phyloP scores from a whole-genome alignment of 2,329 filamentous ascomycete genomes.

The Penicillium decumbens region DNA sequence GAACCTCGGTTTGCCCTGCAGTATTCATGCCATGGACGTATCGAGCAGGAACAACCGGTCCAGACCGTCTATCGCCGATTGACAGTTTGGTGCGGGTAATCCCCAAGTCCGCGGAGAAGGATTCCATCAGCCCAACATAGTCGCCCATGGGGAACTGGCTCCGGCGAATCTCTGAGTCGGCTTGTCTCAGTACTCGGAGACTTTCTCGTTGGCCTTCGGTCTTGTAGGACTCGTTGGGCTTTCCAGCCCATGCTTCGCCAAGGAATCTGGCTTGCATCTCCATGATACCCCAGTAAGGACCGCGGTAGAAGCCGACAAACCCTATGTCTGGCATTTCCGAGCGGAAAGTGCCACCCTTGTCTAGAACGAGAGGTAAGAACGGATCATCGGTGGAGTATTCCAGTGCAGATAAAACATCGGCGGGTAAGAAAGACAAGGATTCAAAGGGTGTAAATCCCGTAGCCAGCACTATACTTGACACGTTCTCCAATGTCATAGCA shows the following conservation, averaged over 20 bases:
- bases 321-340: conserved; percentile 60
- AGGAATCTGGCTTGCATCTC: conserved; percentile 77
- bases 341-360: conserved; percentile 63
- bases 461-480: conserved; percentile 66
- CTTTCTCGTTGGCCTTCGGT: conserved; percentile 23
- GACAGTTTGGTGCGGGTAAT: conserved; percentile 44
- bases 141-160: conserved; percentile 79
- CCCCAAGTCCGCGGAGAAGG: conserved; percentile 58
- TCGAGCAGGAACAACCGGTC: conserved; percentile 51
- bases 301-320: conserved; percentile 79
- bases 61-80: conserved; percentile 33
- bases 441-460: conserved; percentile 67
- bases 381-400: conserved; percentile 53
- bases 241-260: conserved; percentile 53
- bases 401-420: conserved; percentile 53
- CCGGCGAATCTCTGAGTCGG: conserved; percentile 31
- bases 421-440: conserved; percentile 61
- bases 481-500: conserved; percentile 48
- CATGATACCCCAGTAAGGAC: conserved; percentile 81
- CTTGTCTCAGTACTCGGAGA: conserved; percentile 21
- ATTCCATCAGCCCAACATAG: conserved; percentile 70
- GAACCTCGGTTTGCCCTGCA: conserved; percentile 16
- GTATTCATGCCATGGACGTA: conserved; percentile 40
- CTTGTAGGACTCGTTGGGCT: conserved; percentile 16
- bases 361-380: conserved; percentile 61